Percentiles rank a stretch among this genome's conserved stretches.
Evolutionary conservation across 1,284 basidiomycete genomes (phyloP).

Genomic region (Sporisorium iseilematis-ciliati): DNA sequence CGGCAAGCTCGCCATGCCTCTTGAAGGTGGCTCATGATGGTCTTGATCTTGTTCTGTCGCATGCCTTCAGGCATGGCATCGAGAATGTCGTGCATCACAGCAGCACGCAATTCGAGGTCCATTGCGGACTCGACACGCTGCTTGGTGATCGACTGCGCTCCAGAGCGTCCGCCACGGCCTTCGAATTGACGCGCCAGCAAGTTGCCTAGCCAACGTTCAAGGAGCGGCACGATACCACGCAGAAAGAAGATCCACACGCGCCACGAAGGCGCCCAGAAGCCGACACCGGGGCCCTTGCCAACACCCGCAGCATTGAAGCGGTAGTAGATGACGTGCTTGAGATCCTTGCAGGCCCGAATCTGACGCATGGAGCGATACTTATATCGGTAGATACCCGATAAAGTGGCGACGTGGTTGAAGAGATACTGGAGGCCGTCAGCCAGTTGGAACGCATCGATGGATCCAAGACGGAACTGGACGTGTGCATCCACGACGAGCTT

Average conservation of each 20-base stretch:
- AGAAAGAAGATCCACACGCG: constrained; percentile 99
- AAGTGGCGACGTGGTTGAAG: constrained; percentile 95
- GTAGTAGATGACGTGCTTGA: constrained; percentile 84
- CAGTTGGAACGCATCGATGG: constrained; percentile 98
- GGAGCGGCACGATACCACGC: constrained; percentile 95
- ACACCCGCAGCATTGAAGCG: constrained; percentile 99
- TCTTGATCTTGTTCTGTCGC: constrained; percentile 99
- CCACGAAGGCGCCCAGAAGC: constrained; percentile 99
- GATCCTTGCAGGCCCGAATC: constrained; percentile 98
- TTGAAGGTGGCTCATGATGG: constrained; percentile 94
- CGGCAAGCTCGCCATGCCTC: constrained; percentile 98
- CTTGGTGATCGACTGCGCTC: constrained; percentile 87
- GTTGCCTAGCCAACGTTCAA: constrained; percentile 98
- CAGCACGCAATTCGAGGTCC: constrained; percentile 95
- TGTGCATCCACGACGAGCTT: constrained; percentile 99
- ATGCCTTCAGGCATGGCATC: constrained; percentile 96
- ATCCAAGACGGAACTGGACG: constrained; percentile 97
- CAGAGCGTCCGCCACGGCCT: constrained; percentile 87
- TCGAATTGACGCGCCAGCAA: constrained; percentile 98
- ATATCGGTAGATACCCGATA: constrained; percentile 98
- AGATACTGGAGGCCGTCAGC: constrained; percentile 99
- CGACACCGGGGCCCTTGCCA: constrained; percentile 97
- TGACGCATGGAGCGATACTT: constrained; percentile 99
- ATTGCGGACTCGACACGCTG: constrained; percentile 99
- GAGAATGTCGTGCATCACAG: constrained; percentile 97